A percentile compares a stretch with the other conserved stretches of the same genome.
These are phyloP conservation scores for Fusarium stilboides DNA, from an alignment of 2,329 filamentous ascomycete species.

Conservation along the genomic window DNA sequence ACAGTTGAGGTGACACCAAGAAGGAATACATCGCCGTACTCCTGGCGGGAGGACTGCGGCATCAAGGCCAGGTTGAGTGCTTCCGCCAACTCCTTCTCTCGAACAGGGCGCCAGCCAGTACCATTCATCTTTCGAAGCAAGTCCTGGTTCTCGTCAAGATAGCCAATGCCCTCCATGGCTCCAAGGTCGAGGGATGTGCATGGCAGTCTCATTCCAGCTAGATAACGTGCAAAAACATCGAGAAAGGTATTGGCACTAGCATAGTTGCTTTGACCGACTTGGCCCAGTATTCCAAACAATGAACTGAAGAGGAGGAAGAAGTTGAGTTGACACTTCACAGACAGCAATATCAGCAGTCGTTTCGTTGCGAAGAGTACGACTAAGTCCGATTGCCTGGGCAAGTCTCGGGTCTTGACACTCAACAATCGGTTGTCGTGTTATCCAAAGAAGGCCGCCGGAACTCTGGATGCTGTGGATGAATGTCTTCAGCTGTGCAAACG, in stretches of 20 bases:
- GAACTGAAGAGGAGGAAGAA: constrained; percentile 5
- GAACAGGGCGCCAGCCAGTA: background rate
- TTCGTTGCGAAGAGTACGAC: no score
- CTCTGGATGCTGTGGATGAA: no score
- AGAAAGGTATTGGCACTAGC: background rate
- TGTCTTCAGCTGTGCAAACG: no score
- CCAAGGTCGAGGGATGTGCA: background rate
- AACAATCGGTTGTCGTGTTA: no score
- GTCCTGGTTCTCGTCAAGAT: background rate
- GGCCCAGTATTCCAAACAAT: background rate
- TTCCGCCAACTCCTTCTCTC: background rate
- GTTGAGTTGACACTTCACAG: background rate
- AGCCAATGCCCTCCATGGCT: constrained; percentile 3
- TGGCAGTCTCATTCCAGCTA: background rate
- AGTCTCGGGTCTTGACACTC: no score
- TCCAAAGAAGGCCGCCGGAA: no score
- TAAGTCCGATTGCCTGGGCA: no score
- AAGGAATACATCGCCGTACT: background rate
- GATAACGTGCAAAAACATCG: background rate
- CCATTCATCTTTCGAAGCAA: constrained; percentile 3
- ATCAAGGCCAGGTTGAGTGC: background rate
- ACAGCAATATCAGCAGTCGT: background rate
- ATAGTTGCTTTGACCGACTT: background rate
- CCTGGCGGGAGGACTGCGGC: no score
- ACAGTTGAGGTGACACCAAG: background rate